Evolutionary conservation across 176 grass and related monocot genomes (phyloP).

Genomic region (Oropetium thomaeum): DNA sequence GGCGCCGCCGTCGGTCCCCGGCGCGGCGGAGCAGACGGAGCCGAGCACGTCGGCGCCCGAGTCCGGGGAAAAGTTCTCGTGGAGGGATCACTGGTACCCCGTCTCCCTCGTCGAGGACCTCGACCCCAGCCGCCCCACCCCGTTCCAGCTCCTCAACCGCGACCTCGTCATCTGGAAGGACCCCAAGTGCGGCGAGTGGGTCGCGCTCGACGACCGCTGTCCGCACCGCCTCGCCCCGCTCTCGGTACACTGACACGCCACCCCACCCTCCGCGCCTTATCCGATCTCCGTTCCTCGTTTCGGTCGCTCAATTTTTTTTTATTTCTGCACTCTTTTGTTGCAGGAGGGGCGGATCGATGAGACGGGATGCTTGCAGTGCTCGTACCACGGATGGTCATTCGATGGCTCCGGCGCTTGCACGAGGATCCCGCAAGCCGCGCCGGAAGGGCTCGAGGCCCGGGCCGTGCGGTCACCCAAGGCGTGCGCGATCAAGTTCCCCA

Average conservation of each 20-base stretch:
- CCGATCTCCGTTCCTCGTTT: neutral
- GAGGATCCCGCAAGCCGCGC: slow-evolving; percentile 75
- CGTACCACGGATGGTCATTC: slow-evolving; percentile 95
- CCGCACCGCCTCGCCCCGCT: slow-evolving; percentile 95
- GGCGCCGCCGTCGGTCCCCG: slow-evolving; percentile 62
- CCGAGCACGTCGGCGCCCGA: slow-evolving; percentile 51
- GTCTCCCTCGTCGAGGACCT: slow-evolving; percentile 96
- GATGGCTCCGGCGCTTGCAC: slow-evolving; percentile 69
- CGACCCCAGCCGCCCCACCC: slow-evolving; percentile 66
- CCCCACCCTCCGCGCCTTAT: neutral
- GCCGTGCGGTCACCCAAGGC: slow-evolving; percentile 56
- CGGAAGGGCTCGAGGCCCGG: slow-evolving; percentile 62
- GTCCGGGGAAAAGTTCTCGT: slow-evolving; percentile 63
- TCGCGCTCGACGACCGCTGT: slow-evolving; percentile 85
- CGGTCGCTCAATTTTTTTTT: too few species aligned
- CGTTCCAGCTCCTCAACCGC: slow-evolving; percentile 97
- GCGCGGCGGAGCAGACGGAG: slow-evolving; percentile 44
- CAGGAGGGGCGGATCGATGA: slow-evolving; percentile 96
- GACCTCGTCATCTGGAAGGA: slow-evolving; percentile 96
- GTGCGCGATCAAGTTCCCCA: slow-evolving; percentile 78
- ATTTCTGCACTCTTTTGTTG: neutral
- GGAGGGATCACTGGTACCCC: slow-evolving; percentile 96
- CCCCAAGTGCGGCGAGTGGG: slow-evolving; percentile 72
- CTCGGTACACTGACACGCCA: slow-evolving; percentile 40
- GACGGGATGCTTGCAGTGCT: slow-evolving; percentile 91